Percentiles rank a stretch among this genome's conserved stretches.
These are phyloP conservation scores for Euphorbia pulcherrima DNA, from an alignment of 345 rosid genomes.

Conservation along the genomic window DNA sequence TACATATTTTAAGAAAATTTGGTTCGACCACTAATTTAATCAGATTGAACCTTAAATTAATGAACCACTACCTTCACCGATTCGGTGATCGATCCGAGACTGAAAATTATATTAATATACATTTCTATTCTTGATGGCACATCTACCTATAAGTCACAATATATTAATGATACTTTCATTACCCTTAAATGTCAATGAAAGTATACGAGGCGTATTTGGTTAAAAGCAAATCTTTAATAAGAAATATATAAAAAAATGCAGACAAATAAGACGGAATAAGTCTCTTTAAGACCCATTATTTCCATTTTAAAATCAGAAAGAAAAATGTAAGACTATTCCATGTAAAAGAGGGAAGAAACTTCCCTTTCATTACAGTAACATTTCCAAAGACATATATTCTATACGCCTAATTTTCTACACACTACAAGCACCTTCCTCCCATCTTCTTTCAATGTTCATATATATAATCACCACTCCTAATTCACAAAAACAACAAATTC, in stretches of 20 bases:
- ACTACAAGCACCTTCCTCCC: constrained; percentile 9
- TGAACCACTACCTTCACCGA: no score
- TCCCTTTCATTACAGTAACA: neutral
- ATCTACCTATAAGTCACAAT: no score
- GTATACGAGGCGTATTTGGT: no score
- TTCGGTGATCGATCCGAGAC: no score
- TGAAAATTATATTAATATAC: no score
- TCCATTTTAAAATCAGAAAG: neutral
- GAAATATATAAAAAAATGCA: neutral
- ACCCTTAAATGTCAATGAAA: no score
- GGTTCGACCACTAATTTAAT: no score
- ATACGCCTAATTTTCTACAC: constrained; percentile 11
- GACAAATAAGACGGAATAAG: neutral
- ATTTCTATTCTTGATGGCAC: no score
- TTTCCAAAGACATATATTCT: neutral
- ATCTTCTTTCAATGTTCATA: constrained; percentile 19
- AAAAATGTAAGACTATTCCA: neutral
- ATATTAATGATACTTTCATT: no score
- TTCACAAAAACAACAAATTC: neutral
- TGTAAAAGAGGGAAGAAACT: constrained; percentile 18
- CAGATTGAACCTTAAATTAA: no score
- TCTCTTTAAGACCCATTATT: neutral
- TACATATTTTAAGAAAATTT: no score
- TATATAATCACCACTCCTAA: neutral
- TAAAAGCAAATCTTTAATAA: no score